A percentile compares a stretch with the other conserved stretches of the same genome.
phyloP scores from a whole-genome alignment of 73 alveolate species.

The Paramecium sonneborni region DNA sequence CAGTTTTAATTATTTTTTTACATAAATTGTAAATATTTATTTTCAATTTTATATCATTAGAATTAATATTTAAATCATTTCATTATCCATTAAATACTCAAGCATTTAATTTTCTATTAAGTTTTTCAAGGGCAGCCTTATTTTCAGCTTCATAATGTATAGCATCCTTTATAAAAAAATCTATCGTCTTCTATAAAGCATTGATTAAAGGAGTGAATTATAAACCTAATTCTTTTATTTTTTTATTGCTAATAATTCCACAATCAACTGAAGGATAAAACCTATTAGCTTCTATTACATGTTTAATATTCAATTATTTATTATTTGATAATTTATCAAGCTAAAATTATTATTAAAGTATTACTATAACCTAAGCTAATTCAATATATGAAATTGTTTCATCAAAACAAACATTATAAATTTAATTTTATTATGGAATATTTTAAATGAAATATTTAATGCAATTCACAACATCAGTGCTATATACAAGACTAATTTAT shows the following conservation, averaged over 20 bases:
- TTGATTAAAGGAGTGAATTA: neutral
- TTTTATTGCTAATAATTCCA: conserved; percentile 53
- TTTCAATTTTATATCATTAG: neutral
- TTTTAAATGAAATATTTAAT: conserved; percentile 13
- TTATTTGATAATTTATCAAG: neutral
- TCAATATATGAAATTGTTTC: conserved; percentile 63
- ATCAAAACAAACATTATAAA: conserved; percentile 70
- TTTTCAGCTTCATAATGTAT: neutral
- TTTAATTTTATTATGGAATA: conserved; percentile 36
- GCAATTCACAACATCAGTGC: conserved; percentile 67
- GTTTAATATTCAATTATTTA: conserved; percentile 25
- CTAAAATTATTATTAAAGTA: neutral
- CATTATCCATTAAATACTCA: neutral
- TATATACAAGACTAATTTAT: conserved; percentile 69
- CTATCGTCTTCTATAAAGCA: neutral
- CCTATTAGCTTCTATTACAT: conserved; percentile 38
- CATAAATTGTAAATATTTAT: neutral
- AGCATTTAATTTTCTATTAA: conserved; percentile 23
- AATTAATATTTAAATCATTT: neutral
- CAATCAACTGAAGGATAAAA: conserved; percentile 75
- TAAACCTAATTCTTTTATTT: neutral
- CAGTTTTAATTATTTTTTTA: neutral
- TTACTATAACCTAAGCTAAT: conserved; percentile 52
- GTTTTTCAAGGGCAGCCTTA: neutral
- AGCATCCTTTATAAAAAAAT: neutral